Conservation (phyloP, 1,139 yeast genomes). For the Pichia sp. region DNA sequence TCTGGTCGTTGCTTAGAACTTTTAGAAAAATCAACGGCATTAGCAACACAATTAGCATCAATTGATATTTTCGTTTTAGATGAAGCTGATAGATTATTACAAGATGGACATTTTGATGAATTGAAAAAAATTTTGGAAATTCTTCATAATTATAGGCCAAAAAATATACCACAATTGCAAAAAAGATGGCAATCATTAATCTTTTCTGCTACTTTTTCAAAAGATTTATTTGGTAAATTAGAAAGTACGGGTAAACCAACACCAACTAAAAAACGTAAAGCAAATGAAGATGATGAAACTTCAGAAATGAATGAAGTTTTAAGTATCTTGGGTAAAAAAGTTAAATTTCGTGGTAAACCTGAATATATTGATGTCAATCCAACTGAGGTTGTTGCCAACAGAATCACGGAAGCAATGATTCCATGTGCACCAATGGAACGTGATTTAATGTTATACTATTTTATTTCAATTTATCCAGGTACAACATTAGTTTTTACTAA, state of each 20-base stretch:
- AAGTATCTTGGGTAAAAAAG: constrained; percentile 47
- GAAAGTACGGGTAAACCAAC: constrained; percentile 34
- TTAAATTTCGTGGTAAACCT: constrained; percentile 56
- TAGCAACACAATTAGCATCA: constrained; percentile 50
- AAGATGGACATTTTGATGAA: constrained; percentile 95
- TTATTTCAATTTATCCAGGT: constrained; percentile 81
- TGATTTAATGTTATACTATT: constrained; percentile 85
- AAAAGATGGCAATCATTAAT: constrained; percentile 81
- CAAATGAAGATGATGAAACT: constrained; percentile 40
- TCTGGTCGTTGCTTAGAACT: constrained; percentile 92
- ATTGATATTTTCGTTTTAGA: constrained; percentile 76
- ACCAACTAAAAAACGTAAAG: constrained; percentile 30
- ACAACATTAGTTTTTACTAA: constrained; percentile 88
- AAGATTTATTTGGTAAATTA: constrained; percentile 73
- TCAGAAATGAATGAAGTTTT: constrained; percentile 34
- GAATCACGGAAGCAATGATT: constrained; percentile 76
- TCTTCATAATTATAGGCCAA: constrained; percentile 35
- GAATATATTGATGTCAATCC: constrained; percentile 81
- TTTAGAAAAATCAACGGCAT: constrained; percentile 52
- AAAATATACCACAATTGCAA: constrained; percentile 28
- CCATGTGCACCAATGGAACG: constrained; percentile 91
- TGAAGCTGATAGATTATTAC: constrained; percentile 95
- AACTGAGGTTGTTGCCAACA: constrained; percentile 67
- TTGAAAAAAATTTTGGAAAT: constrained; percentile 72
- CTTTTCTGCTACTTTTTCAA: constrained; percentile 90